Evolutionary conservation across 352 stramenopile genomes (phyloP).

Genomic region (Globisporangium canariense): DNA sequence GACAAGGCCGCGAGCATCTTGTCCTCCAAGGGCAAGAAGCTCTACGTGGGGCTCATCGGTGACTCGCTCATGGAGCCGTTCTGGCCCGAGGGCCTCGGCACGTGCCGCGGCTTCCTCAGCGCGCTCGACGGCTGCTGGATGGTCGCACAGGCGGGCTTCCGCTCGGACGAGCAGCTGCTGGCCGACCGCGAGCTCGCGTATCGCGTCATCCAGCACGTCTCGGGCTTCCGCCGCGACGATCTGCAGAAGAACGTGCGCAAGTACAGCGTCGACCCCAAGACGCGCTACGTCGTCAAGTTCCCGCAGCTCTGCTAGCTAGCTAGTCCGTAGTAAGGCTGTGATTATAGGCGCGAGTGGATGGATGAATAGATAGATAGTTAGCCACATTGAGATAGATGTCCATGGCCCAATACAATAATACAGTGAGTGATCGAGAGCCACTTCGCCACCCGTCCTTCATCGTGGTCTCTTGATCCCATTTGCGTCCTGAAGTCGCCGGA

Average conservation of each 20-base stretch:
- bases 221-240: conserved; percentile 65
- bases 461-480: too few relatives aligned
- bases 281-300: conserved; percentile 79
- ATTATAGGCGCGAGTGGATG: too few relatives aligned
- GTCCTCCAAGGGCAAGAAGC: conserved; percentile 60
- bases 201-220: conserved; percentile 73
- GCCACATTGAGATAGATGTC: too few relatives aligned
- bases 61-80: conserved; percentile 84
- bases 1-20: conserved; percentile 74
- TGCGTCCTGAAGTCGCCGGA: too few relatives aligned
- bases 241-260: conserved; percentile 83
- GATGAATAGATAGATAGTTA: too few relatives aligned
- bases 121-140: conserved; percentile 78
- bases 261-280: conserved; percentile 73
- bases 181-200: conserved; percentile 76
- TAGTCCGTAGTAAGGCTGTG: not conserved
- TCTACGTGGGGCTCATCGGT: conserved; percentile 76
- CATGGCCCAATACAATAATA: too few relatives aligned
- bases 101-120: conserved; percentile 77
- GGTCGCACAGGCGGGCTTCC: conserved; percentile 65
- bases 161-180: conserved; percentile 69
- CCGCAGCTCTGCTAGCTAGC: conserved; percentile 45
- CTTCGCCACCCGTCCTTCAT: too few relatives aligned
- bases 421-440: too few relatives aligned
- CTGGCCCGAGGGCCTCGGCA: conserved; percentile 82